Base-by-base conservation (phyloP, 108 stramenopile genomes). In the Conticribra guillardii region DNA sequence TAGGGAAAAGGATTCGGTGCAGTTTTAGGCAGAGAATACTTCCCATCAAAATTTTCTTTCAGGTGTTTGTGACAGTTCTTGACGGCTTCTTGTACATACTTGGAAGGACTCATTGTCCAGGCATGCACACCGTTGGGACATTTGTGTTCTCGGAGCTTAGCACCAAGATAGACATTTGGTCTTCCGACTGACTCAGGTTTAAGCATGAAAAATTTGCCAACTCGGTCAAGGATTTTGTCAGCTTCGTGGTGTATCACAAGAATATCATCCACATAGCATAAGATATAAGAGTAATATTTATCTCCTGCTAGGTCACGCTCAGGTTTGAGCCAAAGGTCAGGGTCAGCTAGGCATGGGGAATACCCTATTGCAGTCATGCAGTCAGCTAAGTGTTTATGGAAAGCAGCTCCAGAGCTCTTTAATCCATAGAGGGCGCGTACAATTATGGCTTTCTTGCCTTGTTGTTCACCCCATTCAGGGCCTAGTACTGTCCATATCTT, bases 261-360 rank as follows among this genome's bases (percentile, higher is more conserved):
- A n/a, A n/a, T n/a, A n/a, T n/a, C n/a, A n/a, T n/a, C n/a, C n/a
- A n/a, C n/a, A n/a, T n/a, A n/a, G n/a, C n/a, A n/a, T n/a, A n/a
- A n/a, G 19, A 82, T 60, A 41, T 80, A 76, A 18, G 84, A 32
- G 23, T 73, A 87, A 47, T 80, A 84, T n/a, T 34, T n/a, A n/a
- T 33, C 28, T 2, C 65, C 71, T 15, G 59, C 32, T 0, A 16
- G n/a, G 21, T 57, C 32, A 19, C 18, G 30, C 21, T 31, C 54
- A 3, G 48, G 29, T 16, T 62, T 58, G 23, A 79, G 21, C 73
- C 78, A 85, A 1, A 85, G 78, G 54, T 82, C 78, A 23, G 78
- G 58, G 49, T 81, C 73, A 15, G 79, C 79, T 8, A 18, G 3
- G 21, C 69, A 73, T 0, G 66, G 24, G 0, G 5, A 15, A 27